These are phyloP conservation scores for Cladophialophora carrionii DNA, from an alignment of 2,329 filamentous ascomycete genomes.

Conservation along the genomic window DNA sequence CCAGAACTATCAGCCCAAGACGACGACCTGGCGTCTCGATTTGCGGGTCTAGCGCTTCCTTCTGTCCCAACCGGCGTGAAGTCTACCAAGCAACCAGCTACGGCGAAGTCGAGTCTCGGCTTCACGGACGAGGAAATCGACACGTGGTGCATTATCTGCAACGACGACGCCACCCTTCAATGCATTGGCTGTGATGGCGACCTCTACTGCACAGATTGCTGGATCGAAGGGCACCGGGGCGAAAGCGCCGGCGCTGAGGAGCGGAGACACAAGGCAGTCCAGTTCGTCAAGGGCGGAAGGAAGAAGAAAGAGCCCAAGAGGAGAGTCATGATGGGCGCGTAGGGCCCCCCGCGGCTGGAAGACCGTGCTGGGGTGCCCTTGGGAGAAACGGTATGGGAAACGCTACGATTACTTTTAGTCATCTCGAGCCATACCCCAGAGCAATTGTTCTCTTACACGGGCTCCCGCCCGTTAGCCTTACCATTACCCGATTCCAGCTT, in stretches of 20 bases:
- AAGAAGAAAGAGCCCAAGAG: constrained; percentile 34
- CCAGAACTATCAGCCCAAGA: constrained; percentile 23
- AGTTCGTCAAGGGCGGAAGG: constrained; percentile 48
- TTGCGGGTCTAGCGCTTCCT: constrained; percentile 37
- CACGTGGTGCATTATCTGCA: constrained; percentile 80
- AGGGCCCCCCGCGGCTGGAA: neutral
- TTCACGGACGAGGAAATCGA: constrained; percentile 71
- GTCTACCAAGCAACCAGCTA: constrained; percentile 32
- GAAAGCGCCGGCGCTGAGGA: constrained; percentile 72
- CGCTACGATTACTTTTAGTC: constrained; percentile 4
- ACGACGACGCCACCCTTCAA: constrained; percentile 72
- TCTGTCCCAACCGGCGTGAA: constrained; percentile 37
- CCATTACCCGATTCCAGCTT: constrained; percentile 8
- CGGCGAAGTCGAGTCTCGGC: constrained; percentile 44
- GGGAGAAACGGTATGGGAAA: neutral
- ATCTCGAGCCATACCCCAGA: neutral
- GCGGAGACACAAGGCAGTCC: constrained; percentile 67
- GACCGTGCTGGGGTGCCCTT: neutral
- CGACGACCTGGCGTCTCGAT: constrained; percentile 36
- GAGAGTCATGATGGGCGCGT: constrained; percentile 32
- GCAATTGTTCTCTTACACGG: constrained; percentile 10
- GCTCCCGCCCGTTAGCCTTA: constrained; percentile 20
- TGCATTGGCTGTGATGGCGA: constrained; percentile 74
- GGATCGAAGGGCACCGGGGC: constrained; percentile 77
- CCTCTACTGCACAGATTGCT: constrained; percentile 76